Base-by-base conservation (phyloP, 139 green algal species). In the Chlorella vulgaris region DNA sequence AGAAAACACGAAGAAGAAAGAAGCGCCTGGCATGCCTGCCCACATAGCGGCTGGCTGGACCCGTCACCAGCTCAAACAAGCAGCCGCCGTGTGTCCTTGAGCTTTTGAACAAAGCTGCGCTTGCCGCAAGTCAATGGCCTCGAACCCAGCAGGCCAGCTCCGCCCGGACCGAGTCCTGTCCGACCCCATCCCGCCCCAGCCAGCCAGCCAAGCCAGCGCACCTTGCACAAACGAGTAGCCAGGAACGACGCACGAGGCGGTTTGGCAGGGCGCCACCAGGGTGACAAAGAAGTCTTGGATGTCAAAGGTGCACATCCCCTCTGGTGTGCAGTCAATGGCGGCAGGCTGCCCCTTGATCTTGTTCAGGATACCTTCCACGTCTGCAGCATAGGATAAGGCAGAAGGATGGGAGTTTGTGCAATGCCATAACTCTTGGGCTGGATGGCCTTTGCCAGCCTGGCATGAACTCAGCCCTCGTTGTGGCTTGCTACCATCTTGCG, bases 211-310 rank as follows among this genome's bases (percentile, higher is more conserved):
- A 33, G 40, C 4, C 38, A 7, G 0, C 74, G 50, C 73, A 76
- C 78, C 63, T 66, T 81, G 40, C 58, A 78, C 26, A 73, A 81
- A 58, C 0, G 21, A 38, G 69, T 68, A 85, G 24, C 74, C 75
- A 19, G 31, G 18, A 33, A 88, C 84, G 3, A 87, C 31, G 53
- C 86, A 90, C 38, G 85, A 74, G 29, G 63, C 61, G 28, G 50
- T 77, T 18, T 58, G 33, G 70, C 86, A 90, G 55, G 84, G 84
- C 31, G 86, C 81, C 18, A 69, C 36, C 21, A 90, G 76, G 1
- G 53, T 74, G 42, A 87, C 40, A 40, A 88, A 76, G 26, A 80
- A 80, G 73, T 68, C 73, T 35, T 90, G 50, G 51, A 90, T 87
- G 69, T 87, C 65, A 42, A 90, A 83, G 8, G 50, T 83, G 81